Evolutionary conservation across 495 filamentous ascomycete species (phyloP), one percentile per base, ranked within the genome.

Genomic region (Corynascus novoguineensis): DNA sequence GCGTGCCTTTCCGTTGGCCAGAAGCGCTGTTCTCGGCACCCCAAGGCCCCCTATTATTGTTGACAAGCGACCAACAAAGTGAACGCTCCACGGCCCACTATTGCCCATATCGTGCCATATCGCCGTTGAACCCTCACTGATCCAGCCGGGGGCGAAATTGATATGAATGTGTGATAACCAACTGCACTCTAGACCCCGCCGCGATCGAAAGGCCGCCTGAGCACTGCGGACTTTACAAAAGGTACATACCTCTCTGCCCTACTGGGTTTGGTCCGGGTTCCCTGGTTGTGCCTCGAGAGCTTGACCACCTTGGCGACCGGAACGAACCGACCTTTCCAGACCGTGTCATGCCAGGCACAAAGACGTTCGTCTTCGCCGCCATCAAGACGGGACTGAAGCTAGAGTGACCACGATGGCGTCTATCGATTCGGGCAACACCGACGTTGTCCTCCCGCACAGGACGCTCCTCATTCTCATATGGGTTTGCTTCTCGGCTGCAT

Each of bases 401-500:
- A 22, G 37, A 17, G n/a, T 44, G 38, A 53, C 37, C 48, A 15
- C 34, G n/a, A 57, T 57, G 54, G 54, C 54, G 11, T 38, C 54
- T 2, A 48, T 56, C 45, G 32, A 50, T 4, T 27, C 57, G 22
- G 32, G 52, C 31, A 50, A 64, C n/a, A 55, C 55, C 27, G 68
- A 66, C 57, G 46, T n/a, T n/a, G n/a, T 57, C 21, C 60, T 71
- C 19, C 60, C 67, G 1, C 55, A 58, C 53, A 21, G 51, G 29
- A 59, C 65, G 44, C 69, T 72, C 41, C 57, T 68, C 44, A 64
- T 63, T 32, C 51, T 72, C 28, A 57, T 72, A 24, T 72, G 70
- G 70, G 59, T 60, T 9, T 64, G 60, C 55, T 72, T 67, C 60
- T 48, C 58, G 41, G 53, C 73, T 46, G 73, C 75, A n/a, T 61